These are phyloP conservation scores for thale cress (Arabidopsis thaliana) DNA, from an alignment of 345 rosid species.

Conservation along the genomic window TAIR10.1 NC_003076.8:833501-834000, in stretches of 20 bases:
- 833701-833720: constrained; percentile 55
- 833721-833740: constrained; percentile 50
- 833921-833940: constrained; percentile 76
- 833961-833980: constrained; percentile 68
- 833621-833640: constrained; percentile 14
- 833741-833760: constrained; percentile 44
- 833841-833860: constrained; percentile 46
- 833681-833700: constrained; percentile 48
- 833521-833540: constrained; percentile 44
- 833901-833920: constrained; percentile 58
- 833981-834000: constrained; percentile 41
- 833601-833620: neutral
- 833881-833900: constrained; percentile 56
- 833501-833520: constrained; percentile 37
- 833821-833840: constrained; percentile 45
- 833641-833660: neutral
- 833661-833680: constrained; percentile 39
- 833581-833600: constrained; percentile 7
- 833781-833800: constrained; percentile 42
- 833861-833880: constrained; percentile 53
- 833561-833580: neutral
- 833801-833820: constrained; percentile 45
- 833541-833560: constrained; percentile 32
- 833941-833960: constrained; percentile 61
- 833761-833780: constrained; percentile 50